A percentile compares a stretch with the other conserved stretches of the same genome.
Evolutionary conservation across 352 stramenopile species (phyloP).

Genomic region (Globisporangium abappressorium): DNA sequence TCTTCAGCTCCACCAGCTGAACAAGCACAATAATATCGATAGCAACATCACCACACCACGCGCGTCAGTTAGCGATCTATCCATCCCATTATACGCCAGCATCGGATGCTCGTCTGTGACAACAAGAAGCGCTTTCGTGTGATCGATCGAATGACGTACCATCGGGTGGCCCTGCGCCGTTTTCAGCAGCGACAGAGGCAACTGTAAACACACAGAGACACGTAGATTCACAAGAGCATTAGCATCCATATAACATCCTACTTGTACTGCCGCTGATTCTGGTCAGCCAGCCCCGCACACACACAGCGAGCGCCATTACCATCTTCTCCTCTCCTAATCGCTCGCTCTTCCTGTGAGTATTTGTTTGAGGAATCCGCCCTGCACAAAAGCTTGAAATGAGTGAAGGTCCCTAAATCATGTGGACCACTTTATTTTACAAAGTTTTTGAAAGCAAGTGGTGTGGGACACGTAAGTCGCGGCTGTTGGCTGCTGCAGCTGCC

Average conservation of each 20-base stretch:
- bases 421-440: not conserved
- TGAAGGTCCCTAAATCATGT: not conserved
- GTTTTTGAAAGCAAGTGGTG: not conserved
- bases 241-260: not conserved
- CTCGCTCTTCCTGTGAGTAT: constrained; percentile 2
- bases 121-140: not conserved
- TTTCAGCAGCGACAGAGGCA: constrained; percentile 96
- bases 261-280: not conserved
- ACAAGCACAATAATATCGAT: not conserved
- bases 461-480: not conserved
- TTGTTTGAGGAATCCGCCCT: not conserved
- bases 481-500: not conserved
- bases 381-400: not conserved
- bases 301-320: not conserved
- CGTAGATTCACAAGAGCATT: constrained; percentile 16
- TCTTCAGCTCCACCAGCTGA: constrained; percentile 98
- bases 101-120: not conserved
- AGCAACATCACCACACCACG: constrained; percentile 4
- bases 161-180: constrained; percentile 94
- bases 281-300: not conserved
- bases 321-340: constrained; percentile 5
- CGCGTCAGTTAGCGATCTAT: not conserved
- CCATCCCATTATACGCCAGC: not conserved
- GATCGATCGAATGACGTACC: constrained; percentile 32
- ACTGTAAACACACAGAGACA: constrained; percentile 31